phyloP scores from a whole-genome alignment of 768 basidiomycete genomes.

The Lactarius deliciosus region DNA sequence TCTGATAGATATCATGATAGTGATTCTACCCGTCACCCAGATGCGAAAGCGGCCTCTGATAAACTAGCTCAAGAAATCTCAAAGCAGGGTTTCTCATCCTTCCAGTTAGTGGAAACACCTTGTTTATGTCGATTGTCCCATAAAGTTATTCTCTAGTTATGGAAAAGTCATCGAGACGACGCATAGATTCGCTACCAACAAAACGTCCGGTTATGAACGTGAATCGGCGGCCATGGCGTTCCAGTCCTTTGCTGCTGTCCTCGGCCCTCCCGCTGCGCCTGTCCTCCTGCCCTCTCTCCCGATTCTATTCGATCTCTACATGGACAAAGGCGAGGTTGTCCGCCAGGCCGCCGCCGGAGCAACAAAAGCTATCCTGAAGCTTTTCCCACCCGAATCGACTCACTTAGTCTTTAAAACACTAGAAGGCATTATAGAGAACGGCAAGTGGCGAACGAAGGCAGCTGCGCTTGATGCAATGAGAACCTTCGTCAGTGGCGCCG shows the following conservation, averaged over 20 bases:
- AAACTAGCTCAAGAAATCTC: conserved; percentile 70
- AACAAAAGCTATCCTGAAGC: conserved; percentile 79
- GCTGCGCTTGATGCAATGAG: conserved; percentile 87
- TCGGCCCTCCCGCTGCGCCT: conserved; percentile 72
- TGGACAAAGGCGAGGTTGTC: conserved; percentile 94
- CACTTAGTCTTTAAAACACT: conserved; percentile 65
- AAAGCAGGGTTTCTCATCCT: conserved; percentile 58
- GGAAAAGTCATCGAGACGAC: conserved; percentile 60
- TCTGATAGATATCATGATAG: not conserved
- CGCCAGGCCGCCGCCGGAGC: conserved; percentile 77
- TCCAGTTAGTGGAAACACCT: conserved; percentile 48
- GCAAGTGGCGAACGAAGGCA: conserved; percentile 96
- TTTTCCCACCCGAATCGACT: conserved; percentile 81
- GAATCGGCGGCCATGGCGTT: conserved; percentile 84
- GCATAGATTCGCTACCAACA: conserved; percentile 70
- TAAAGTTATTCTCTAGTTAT: conserved; percentile 46
- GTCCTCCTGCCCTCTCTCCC: conserved; percentile 76
- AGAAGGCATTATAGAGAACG: conserved; percentile 72
- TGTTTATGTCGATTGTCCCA: conserved; percentile 27
- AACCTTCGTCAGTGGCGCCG: conserved; percentile 63
- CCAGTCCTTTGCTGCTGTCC: conserved; percentile 65
- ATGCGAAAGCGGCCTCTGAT: conserved; percentile 84
- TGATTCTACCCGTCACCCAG: conserved; percentile 39
- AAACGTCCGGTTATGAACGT: conserved; percentile 85
- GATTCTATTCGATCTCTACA: conserved; percentile 76